Evolutionary conservation across 352 stramenopile genomes (phyloP), one percentile per base, ranked within the genome.

Genomic region (Globisporangium spinosum): DNA sequence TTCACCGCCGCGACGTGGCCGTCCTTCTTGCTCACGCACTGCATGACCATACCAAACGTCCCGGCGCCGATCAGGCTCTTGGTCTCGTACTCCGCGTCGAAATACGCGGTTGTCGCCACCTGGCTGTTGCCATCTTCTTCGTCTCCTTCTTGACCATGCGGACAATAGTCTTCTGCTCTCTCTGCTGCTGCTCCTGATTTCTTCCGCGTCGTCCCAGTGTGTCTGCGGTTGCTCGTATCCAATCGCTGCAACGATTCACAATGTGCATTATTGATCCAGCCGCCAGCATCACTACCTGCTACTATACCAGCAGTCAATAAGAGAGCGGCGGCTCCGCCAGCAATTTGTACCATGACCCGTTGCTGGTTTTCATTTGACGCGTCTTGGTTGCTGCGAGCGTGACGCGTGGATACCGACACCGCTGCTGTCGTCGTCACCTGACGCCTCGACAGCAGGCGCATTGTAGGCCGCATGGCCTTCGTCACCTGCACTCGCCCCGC

Each of bases 41-140:
- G 81, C 77, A 95, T 91, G 38, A 95, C 87, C 29, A 94, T 82
- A n/a, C 87, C 87, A 68, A 92, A 95, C 2, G 86, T 75, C 23
- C 87, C 87, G 15, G 72, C 87, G 23, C 85, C 87, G 1, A 94
- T 71, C 34, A 94, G 57, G 29, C 71, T 83, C 25, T 76, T 89
- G 13, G 76, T 67, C 55, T 93, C 83, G 51, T 90, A 93, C 45
- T 89, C 80, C 4, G 76, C 64, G 22, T 93, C 85, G 73, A 93
- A 91, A 60, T 80, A 84, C 54, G 35, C 45, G 13, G 22, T 9
- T 2, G 57, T 9, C n/a, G 49, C 38, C 23, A 25, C 8, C 47
- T 51, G 22, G 2, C 29, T 23, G 10, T 58, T 34, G 17, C 8
- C 53, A 12, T 35, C 34, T 45, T 53, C n/a, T 22, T 49, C 15